Evolutionary conservation across 495 filamentous ascomycete species (phyloP), one percentile per base, ranked within the genome.

Genomic region (Penicillium bovifimosum): DNA sequence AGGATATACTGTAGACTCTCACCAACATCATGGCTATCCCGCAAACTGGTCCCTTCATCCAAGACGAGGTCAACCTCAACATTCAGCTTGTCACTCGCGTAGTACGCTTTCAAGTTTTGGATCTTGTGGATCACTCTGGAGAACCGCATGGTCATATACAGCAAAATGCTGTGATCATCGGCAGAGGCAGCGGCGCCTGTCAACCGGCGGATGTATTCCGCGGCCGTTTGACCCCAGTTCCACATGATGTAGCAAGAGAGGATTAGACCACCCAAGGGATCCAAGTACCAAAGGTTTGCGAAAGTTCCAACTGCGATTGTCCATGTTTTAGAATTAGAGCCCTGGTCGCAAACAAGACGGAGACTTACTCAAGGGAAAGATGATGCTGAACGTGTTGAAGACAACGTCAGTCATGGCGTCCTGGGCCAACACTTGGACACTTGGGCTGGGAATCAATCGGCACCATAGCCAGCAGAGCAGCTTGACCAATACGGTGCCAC

Each of bases 121-220:
- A 96, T 93, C 59, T 90, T 86, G 58, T 83, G 84, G 53, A 96
- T 91, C 4, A 86, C 86, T 44, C 86, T 88, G 17, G 91, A 91
- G 61, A 96, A 96, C 2, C 91, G 83, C 90, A 96, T 96, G 1
- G 90, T 91, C 52, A 95, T 77, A 70, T 96, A 96, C 0, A 96
- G 76, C 7, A 96, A 71, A 16, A 96, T 80, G 60, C 92, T 96
- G 32, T 90, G 80, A 58, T 96, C 86, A 46, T 86, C 85, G 0
- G 88, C 81, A 0, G 84, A 82, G 24, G 90, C 89, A 0, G 90
- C 86, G 29, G 86, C 87, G 3, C 91, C 91, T 0, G 87, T 86
- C 13, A 96, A 77, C 45, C 93, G 87, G 47, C 80, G 77, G 64
- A 96, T 95, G 55, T 96, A 90, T 18, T 86, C 82, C 16, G 74